phyloP scores from a whole-genome alignment of 225 moss, liverwort and hornwort genomes.

The Antitrichia curtipendula region DNA sequence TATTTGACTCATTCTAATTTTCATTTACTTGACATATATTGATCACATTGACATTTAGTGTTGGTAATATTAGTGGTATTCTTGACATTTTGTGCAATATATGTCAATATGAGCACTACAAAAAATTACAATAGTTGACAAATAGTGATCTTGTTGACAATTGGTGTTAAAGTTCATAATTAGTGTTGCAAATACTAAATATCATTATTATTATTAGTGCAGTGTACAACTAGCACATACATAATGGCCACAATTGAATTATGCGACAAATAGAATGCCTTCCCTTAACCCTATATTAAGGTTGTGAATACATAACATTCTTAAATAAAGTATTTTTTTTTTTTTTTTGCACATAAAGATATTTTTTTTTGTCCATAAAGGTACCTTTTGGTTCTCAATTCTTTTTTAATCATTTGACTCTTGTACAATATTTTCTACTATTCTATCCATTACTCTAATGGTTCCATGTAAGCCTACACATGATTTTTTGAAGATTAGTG shows the following conservation, averaged over 20 bases:
- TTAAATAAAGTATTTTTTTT: not conserved
- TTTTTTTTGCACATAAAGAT: not conserved
- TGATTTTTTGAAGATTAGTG: not conserved
- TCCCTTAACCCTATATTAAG: not conserved
- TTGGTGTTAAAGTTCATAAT: no score
- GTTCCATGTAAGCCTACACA: fast-evolving
- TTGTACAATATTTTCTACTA: not conserved
- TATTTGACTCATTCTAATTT: no score
- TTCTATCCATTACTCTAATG: not conserved
- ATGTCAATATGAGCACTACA: no score
- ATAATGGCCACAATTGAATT: not conserved
- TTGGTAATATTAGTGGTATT: no score
- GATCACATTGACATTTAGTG: no score
- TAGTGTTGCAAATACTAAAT: no score
- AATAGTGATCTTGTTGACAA: no score
- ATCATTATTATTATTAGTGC: no score
- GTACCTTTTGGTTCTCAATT: not conserved
- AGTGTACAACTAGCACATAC: not conserved
- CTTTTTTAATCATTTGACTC: not conserved
- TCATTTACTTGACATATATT: no score
- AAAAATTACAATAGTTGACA: no score
- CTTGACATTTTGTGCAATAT: no score
- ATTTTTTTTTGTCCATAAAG: not conserved
- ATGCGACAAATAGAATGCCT: not conserved
- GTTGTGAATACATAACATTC: not conserved